A percentile compares a stretch with the other conserved stretches of the same genome.
These are phyloP conservation scores for Russula lepida DNA, from an alignment of 768 basidiomycete species.

Conservation along the genomic window DNA sequence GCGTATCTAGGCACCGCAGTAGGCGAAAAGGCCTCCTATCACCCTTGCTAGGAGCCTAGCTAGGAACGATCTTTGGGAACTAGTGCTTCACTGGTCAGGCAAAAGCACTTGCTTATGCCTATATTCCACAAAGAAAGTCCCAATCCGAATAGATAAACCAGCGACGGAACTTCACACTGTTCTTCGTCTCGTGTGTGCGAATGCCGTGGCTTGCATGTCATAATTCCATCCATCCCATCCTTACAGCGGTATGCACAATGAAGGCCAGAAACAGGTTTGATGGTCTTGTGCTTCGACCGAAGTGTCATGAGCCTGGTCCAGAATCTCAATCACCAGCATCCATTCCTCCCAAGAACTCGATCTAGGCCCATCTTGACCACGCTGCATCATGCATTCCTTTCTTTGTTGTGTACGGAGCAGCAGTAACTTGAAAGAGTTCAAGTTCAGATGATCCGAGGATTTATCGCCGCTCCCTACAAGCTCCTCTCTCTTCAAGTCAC, in stretches of 20 bases:
- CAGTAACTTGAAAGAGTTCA: background rate
- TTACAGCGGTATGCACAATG: background rate
- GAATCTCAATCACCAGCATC: no score
- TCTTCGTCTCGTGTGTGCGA: background rate
- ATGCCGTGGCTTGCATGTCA: background rate
- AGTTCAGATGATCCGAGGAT: background rate
- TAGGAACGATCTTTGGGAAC: background rate
- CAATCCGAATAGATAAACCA: background rate
- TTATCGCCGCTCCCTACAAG: no score
- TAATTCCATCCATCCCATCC: background rate
- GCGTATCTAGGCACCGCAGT: background rate
- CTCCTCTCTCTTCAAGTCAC: background rate
- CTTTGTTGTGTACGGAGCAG: background rate
- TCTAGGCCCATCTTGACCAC: background rate
- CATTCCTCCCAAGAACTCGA: no score
- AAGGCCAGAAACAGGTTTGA: background rate
- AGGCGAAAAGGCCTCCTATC: background rate
- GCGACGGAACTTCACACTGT: background rate
- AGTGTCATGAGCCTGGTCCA: background rate
- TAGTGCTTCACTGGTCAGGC: background rate
- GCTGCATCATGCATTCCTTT: background rate
- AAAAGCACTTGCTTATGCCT: background rate
- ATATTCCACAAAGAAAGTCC: background rate
- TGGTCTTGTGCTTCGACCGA: background rate
- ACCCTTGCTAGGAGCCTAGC: background rate